These are phyloP conservation scores for Akanthomyces dipterigenus DNA, from an alignment of 2,329 filamentous ascomycete genomes.

Conservation along the genomic window DNA sequence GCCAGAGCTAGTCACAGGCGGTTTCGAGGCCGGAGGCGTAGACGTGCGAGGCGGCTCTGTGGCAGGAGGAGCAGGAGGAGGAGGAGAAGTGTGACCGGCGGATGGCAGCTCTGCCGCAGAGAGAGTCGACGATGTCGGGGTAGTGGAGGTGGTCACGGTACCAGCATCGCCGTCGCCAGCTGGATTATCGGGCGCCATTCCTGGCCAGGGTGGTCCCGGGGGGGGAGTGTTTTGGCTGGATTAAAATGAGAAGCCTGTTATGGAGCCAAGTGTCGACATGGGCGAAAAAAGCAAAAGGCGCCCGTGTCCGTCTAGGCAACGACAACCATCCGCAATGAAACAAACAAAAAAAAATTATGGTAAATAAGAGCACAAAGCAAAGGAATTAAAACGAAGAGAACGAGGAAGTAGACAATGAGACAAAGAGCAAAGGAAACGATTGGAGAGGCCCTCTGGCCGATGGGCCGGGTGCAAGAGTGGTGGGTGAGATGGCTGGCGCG, in stretches of 20 bases:
- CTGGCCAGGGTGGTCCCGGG: slow-evolving; percentile 11
- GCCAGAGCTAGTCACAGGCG: not conserved
- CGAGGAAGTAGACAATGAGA: too few species aligned
- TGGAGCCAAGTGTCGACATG: slow-evolving; percentile 11
- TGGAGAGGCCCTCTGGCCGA: not conserved
- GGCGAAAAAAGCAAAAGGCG: slow-evolving; percentile 4
- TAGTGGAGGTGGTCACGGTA: slow-evolving; percentile 4
- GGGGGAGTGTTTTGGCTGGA: slow-evolving; percentile 1
- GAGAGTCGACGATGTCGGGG: slow-evolving; percentile 1
- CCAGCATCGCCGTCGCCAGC: slow-evolving; percentile 8
- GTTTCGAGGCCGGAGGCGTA: not conserved
- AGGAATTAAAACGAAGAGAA: not conserved
- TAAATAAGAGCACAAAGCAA: not conserved
- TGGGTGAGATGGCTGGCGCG: not conserved
- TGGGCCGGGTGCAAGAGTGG: not conserved
- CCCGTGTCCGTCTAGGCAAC: not conserved
- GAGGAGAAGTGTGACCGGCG: not conserved
- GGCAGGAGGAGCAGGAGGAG: slow-evolving; percentile 7
- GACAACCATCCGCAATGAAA: not conserved
- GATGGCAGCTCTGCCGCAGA: not conserved
- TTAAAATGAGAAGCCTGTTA: slow-evolving; percentile 12
- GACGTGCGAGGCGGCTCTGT: not conserved
- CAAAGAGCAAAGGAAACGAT: not conserved
- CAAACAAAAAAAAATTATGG: not conserved
- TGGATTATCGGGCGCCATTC: slow-evolving; percentile 9